These are phyloP conservation scores for Beauveria scarabaeidicola DNA, from an alignment of 2,329 filamentous ascomycete species.

Conservation along the genomic window DNA sequence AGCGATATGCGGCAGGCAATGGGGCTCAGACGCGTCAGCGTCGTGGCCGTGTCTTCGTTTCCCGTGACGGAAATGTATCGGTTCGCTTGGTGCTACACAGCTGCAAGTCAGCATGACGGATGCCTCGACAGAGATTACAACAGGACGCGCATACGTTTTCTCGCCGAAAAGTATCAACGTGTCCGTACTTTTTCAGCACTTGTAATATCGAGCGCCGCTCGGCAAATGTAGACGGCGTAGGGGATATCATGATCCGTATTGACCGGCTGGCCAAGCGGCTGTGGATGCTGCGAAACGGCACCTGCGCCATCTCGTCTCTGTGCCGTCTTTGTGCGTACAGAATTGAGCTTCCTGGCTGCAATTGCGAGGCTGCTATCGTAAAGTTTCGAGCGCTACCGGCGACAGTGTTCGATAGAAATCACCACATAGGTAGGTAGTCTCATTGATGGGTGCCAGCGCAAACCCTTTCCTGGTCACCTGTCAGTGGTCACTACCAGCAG, in stretches of 20 bases:
- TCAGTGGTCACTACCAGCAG: too few relatives aligned
- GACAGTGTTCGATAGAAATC: background rate
- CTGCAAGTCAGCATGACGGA: background rate
- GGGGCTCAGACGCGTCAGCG: conserved; percentile 37
- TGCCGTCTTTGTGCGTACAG: background rate
- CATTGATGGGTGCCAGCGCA: background rate
- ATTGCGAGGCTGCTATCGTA: too few relatives aligned
- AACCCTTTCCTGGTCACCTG: background rate
- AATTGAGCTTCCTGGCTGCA: background rate
- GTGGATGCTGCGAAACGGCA: conserved; percentile 10
- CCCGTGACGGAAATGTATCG: conserved; percentile 35
- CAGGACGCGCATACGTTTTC: background rate
- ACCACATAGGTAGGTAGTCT: background rate
- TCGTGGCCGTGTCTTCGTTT: conserved; percentile 28
- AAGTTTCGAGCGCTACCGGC: background rate
- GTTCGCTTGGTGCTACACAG: background rate
- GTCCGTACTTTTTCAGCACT: conserved; percentile 39
- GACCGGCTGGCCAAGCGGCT: conserved; percentile 23
- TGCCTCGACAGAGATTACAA: background rate
- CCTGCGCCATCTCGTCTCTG: background rate
- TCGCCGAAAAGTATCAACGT: conserved; percentile 43
- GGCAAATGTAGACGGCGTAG: conserved; percentile 40
- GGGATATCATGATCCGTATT: conserved; percentile 44
- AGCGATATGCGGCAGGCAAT: conserved; percentile 35
- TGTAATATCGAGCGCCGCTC: conserved; percentile 48